A percentile compares a stretch with the other conserved stretches of the same genome.
phyloP scores from a whole-genome alignment of 164 flowering plant genomes.

The Chimonanthus salicifolius region DNA sequence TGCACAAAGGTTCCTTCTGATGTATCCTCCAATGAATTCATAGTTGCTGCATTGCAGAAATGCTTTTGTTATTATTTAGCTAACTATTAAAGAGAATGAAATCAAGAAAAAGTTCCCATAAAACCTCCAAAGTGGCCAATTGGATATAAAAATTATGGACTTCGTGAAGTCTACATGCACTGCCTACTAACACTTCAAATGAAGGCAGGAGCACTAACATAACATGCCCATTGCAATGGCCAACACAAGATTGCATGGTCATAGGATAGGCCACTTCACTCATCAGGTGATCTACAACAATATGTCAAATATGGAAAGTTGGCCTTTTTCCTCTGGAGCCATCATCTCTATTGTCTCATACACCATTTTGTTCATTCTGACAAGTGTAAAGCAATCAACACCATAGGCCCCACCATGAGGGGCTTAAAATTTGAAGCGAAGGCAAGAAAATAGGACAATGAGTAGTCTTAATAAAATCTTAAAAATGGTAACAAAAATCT shows the following conservation, averaged over 20 bases:
- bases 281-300: background rate
- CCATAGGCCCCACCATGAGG: background rate
- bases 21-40: conserved; percentile 55
- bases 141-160: background rate
- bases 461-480: background rate
- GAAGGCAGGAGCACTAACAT: background rate
- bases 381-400: background rate
- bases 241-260: background rate
- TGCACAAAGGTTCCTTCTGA: conserved; percentile 70
- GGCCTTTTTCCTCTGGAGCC: background rate
- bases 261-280: background rate
- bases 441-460: background rate
- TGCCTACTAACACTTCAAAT: background rate
- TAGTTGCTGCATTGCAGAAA: background rate
- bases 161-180: background rate
- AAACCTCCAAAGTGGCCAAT: background rate
- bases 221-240: background rate
- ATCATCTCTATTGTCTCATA: background rate
- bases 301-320: background rate
- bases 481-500: conserved; percentile 1
- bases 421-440: background rate
- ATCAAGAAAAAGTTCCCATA: background rate
- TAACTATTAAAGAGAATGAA: background rate
- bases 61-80: background rate
- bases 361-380: background rate